Conservation (phyloP, 805 yeast species). For the Saccharomycopsis lassenensis region DNA sequence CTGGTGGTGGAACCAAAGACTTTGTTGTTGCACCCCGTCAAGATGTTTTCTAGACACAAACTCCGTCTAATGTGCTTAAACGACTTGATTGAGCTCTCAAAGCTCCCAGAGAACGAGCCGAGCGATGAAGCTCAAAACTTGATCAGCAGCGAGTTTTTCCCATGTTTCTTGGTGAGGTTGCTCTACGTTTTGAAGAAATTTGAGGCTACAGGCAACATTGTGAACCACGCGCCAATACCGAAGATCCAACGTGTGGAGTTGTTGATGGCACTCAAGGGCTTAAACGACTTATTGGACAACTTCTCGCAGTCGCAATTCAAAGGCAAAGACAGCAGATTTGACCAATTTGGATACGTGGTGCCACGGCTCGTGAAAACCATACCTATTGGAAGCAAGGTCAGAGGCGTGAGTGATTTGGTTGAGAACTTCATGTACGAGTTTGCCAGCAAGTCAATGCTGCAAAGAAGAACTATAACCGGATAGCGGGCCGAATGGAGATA, state of each 20-base stretch:
- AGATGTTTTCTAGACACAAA: conserved; percentile 31
- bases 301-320: conserved; percentile 5
- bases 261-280: conserved; percentile 33
- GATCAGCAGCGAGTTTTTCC: conserved; percentile 26
- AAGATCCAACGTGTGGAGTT: conserved; percentile 57
- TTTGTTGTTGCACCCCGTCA: too few relatives aligned
- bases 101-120: conserved; percentile 18
- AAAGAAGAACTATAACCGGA: too few relatives aligned
- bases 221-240: conserved; percentile 56
- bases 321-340: conserved; percentile 1
- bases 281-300: conserved; percentile 23
- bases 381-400: conserved; percentile 6
- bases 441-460: too few relatives aligned
- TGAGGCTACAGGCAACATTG: conserved; percentile 48
- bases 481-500: too few relatives aligned
- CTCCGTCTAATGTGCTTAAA: conserved; percentile 48
- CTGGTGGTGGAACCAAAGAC: too few relatives aligned
- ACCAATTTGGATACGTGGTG: conserved; percentile 7
- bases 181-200: conserved; percentile 54
- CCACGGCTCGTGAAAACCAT: conserved; percentile 13
- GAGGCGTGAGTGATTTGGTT: conserved; percentile 8
- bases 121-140: conserved; percentile 15
- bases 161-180: conserved; percentile 45
- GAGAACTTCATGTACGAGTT: conserved; percentile 10
- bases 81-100: conserved; percentile 36